phyloP scores from a whole-genome alignment of 1,139 yeast genomes.

The Debaryomyces sp. region DNA sequence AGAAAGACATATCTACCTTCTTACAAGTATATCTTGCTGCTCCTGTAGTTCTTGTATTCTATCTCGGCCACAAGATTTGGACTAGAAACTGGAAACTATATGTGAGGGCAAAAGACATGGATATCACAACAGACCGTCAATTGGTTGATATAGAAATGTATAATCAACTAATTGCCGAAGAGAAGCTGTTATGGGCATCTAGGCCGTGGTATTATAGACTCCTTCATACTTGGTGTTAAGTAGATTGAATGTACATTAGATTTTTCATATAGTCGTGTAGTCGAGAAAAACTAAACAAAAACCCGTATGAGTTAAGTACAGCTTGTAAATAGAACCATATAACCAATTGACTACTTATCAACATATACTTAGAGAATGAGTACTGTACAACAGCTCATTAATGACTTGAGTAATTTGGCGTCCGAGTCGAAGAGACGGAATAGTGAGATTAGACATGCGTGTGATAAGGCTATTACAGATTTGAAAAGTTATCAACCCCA shows the following conservation, averaged over 20 bases:
- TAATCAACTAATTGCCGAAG: background rate
- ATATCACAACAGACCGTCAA: conserved; percentile 35
- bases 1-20: conserved; percentile 28
- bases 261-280: conserved; percentile 2
- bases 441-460: conserved; percentile 64
- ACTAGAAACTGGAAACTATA: conserved; percentile 28
- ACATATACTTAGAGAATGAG: conserved; percentile 25
- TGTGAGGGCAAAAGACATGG: conserved; percentile 29
- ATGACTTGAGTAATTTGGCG: conserved; percentile 62
- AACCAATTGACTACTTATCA: background rate
- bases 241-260: background rate
- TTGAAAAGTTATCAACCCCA: conserved; percentile 35
- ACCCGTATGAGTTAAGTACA: background rate
- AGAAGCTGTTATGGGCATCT: background rate
- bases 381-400: conserved; percentile 45
- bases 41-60: conserved; percentile 28
- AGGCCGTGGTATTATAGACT: conserved; percentile 1
- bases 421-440: conserved; percentile 74
- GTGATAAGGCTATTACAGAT: conserved; percentile 60
- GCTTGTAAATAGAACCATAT: background rate
- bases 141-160: conserved; percentile 20
- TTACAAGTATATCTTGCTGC: conserved; percentile 35
- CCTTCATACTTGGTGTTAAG: background rate
- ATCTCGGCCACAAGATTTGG: conserved; percentile 30
- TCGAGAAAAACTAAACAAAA: background rate